Conservation (phyloP, 306 rosid genomes). For the Cucumis sativus region DNA sequence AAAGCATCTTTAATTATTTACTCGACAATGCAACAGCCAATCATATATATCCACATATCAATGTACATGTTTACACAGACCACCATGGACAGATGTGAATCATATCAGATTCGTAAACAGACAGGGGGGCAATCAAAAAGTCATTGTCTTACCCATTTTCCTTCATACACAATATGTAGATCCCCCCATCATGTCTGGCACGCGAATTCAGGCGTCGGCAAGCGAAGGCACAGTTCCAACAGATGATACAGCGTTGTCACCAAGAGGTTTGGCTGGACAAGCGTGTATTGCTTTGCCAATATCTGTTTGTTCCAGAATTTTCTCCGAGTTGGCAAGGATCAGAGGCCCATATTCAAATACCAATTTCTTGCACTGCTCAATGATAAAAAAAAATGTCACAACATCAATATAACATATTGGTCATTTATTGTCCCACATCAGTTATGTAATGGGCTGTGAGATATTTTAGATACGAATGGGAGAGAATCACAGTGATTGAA, state of each 20-base stretch:
- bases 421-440: not conserved
- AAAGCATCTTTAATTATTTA: not conserved
- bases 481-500: not conserved
- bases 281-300: conserved; percentile 63
- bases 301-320: conserved; percentile 52
- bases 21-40: not conserved
- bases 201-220: not conserved
- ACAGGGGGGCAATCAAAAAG: not conserved
- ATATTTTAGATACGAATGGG: not conserved
- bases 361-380: conserved; percentile 72
- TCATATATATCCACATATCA: not conserved
- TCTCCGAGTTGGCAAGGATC: conserved; percentile 50
- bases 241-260: not conserved
- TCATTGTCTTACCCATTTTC: not conserved
- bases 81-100: not conserved
- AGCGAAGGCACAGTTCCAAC: conserved; percentile 4
- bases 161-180: not conserved
- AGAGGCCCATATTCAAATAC: conserved; percentile 68
- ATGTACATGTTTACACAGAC: not conserved
- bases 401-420: not conserved
- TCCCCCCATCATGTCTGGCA: not conserved
- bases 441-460: not conserved
- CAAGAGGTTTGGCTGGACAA: conserved; percentile 23
- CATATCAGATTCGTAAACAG: not conserved
- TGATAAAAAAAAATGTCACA: not conserved